Evolutionary conservation across 306 rosid genomes (phyloP).

Genomic region (Acmispon strigosus): DNA sequence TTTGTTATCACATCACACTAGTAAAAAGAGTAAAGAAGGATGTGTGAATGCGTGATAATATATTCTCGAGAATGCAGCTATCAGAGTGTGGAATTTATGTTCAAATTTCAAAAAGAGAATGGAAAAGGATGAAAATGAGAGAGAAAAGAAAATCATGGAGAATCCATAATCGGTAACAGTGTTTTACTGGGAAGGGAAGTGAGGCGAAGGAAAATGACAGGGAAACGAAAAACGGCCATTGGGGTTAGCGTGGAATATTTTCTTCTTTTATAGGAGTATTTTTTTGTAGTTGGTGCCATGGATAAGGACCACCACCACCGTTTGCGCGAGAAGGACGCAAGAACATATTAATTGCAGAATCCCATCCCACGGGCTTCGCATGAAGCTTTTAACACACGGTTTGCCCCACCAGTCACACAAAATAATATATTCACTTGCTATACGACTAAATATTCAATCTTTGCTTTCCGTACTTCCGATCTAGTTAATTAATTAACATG

Average conservation of each 20-base stretch:
- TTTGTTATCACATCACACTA: background rate
- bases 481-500: background rate
- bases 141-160: constrained; percentile 12
- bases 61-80: constrained; percentile 7
- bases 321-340: background rate
- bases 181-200: constrained; percentile 10
- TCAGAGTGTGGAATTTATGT: background rate
- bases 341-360: background rate
- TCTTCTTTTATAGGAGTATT: background rate
- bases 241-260: constrained; percentile 36
- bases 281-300: background rate
- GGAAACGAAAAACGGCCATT: constrained; percentile 8
- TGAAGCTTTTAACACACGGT: constrained; percentile 7
- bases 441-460: background rate
- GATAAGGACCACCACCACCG: constrained; percentile 23
- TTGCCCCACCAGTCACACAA: background rate
- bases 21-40: background rate
- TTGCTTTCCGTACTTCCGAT: background rate
- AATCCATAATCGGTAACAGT: background rate
- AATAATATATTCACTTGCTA: background rate
- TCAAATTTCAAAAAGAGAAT: constrained; percentile 25
- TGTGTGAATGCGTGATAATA: background rate
- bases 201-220: constrained; percentile 16
- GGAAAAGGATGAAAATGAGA: constrained; percentile 2
- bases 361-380: constrained; percentile 21